A percentile compares a stretch with the other conserved stretches of the same genome.
Conservation (phyloP, 2,329 filamentous ascomycete genomes). For the Fusarium floridanum region DNA sequence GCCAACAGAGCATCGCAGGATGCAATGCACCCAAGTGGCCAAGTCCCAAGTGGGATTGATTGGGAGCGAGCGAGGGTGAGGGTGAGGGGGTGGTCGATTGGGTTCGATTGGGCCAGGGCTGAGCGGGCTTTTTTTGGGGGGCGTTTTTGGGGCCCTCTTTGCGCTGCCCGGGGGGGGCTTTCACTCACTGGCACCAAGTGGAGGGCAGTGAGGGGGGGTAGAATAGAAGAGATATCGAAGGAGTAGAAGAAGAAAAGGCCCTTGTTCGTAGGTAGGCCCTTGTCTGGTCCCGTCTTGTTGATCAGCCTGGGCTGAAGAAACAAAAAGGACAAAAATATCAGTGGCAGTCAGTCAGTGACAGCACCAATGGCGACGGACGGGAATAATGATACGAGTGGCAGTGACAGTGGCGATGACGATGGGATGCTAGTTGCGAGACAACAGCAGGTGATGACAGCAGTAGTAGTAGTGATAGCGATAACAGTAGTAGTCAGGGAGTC, state of each 20-base stretch:
- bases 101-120: constrained; percentile 34
- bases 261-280: constrained; percentile 12
- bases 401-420: constrained; percentile 13
- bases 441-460: background rate
- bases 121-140: constrained; percentile 32
- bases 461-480: constrained; percentile 4
- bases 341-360: constrained; percentile 5
- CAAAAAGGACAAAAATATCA: constrained; percentile 5
- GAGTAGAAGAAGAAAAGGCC: constrained; percentile 15
- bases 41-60: constrained; percentile 38
- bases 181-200: background rate
- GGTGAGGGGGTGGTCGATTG: constrained; percentile 32
- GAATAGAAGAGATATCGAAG: constrained; percentile 30
- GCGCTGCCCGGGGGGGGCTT: background rate
- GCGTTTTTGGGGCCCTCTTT: constrained; percentile 12
- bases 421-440: constrained; percentile 5
- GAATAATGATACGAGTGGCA: constrained; percentile 3
- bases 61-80: constrained; percentile 12
- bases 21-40: constrained; percentile 49
- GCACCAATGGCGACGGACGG: constrained; percentile 9
- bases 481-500: constrained; percentile 53
- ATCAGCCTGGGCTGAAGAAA: constrained; percentile 22
- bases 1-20: constrained; percentile 51
- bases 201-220: constrained; percentile 20
- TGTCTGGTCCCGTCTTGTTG: constrained; percentile 24